Evolutionary conservation across 2,329 filamentous ascomycete genomes (phyloP).

Genomic region (Ceratocystis smalleyi): DNA sequence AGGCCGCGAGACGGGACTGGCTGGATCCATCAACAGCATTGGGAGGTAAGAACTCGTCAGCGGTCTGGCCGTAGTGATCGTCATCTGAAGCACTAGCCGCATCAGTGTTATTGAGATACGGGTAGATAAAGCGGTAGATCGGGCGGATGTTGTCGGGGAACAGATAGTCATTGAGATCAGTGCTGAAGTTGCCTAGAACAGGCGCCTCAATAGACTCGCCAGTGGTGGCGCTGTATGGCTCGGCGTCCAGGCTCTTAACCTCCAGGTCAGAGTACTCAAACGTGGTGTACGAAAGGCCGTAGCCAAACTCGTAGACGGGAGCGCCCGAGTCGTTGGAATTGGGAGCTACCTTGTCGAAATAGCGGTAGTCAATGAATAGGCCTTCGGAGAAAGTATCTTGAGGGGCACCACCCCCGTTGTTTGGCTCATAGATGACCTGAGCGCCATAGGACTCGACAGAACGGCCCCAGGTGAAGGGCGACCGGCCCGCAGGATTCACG

Average conservation of each 20-base stretch:
- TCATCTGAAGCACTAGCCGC: slow-evolving; percentile 39
- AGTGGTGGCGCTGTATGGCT: slow-evolving; percentile 41
- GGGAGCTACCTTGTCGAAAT: slow-evolving; percentile 48
- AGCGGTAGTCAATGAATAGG: slow-evolving; percentile 69
- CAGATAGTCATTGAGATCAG: slow-evolving; percentile 46
- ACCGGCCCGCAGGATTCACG: slow-evolving; percentile 60
- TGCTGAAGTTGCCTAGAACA: slow-evolving; percentile 47
- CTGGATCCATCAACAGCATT: slow-evolving; percentile 39
- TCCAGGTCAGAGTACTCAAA: slow-evolving; percentile 58
- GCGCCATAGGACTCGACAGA: slow-evolving; percentile 52
- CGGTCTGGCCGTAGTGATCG: slow-evolving; percentile 42
- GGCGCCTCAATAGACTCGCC: slow-evolving; percentile 50
- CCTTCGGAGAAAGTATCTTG: slow-evolving; percentile 65
- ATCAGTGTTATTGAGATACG: slow-evolving; percentile 53
- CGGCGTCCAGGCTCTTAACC: slow-evolving; percentile 33
- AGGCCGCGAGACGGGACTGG: slow-evolving; percentile 38
- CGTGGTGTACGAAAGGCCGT: slow-evolving; percentile 64
- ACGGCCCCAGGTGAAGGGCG: slow-evolving; percentile 66
- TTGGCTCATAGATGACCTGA: slow-evolving; percentile 51
- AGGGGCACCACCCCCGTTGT: slow-evolving; percentile 49
- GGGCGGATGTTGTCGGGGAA: slow-evolving; percentile 46
- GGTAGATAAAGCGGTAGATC: slow-evolving; percentile 48
- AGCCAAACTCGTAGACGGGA: slow-evolving; percentile 69
- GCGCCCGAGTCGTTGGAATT: slow-evolving; percentile 32
- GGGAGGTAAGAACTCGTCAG: slow-evolving; percentile 44